These are phyloP conservation scores for Tetrahymena borealis DNA, from an alignment of 73 alveolate genomes.

Conservation along the genomic window DNA sequence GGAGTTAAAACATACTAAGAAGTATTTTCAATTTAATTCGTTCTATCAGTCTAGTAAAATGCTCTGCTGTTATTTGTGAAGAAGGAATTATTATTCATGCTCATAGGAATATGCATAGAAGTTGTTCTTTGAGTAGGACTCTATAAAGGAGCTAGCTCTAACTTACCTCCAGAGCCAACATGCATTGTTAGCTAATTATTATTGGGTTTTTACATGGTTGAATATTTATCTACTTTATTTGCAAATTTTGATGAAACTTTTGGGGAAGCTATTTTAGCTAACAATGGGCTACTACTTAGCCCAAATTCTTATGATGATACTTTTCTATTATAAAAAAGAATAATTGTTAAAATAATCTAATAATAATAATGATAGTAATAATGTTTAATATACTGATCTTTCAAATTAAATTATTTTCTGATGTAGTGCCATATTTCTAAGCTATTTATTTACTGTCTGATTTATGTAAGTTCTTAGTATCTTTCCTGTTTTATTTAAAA, in stretches of 20 bases:
- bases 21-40: neutral
- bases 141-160: neutral
- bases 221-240: no score
- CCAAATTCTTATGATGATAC: no score
- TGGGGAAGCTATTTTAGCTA: no score
- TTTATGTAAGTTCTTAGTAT: neutral
- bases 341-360: no score
- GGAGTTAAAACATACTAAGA: neutral
- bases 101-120: neutral
- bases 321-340: no score
- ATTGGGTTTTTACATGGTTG: no score
- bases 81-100: neutral
- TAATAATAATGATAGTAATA: no score
- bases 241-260: no score
- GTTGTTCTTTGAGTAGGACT: neutral
- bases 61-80: neutral
- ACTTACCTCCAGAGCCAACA: no score
- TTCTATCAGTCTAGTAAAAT: neutral
- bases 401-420: neutral
- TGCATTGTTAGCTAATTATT: no score
- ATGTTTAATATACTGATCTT: neutral
- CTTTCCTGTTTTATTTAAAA: neutral
- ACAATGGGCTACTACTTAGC: no score
- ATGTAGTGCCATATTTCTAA: neutral
- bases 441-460: neutral